Base-by-base conservation (phyloP, 1,284 basidiomycete genomes). In the Leccinum ambiguum region DNA sequence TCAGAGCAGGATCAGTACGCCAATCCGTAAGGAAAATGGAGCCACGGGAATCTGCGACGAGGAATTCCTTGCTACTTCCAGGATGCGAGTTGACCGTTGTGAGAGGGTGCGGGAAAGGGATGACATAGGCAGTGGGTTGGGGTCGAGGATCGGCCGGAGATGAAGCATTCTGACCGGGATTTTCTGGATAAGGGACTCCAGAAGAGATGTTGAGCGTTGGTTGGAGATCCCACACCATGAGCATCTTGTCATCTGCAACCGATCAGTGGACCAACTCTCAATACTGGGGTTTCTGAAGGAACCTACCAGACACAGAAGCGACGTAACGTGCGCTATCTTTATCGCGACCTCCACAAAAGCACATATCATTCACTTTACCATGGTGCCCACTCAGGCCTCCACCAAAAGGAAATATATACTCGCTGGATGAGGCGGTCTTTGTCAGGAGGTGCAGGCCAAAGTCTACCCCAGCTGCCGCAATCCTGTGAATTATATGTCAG, bases 161-260 rank as follows among this genome's bases (percentile, higher is more conserved):
- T 11, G 74, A 67, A 63, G 60, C 59, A 10, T 68, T 53, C 14
- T 56, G 63, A 39, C 26, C 69, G 41, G 68, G 68, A 23, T 57
- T 70, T 62, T 66, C 71, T 65, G 75, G 78, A 64, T 73, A 80
- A 58, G 72, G 73, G 62, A 67, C 66, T 21, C 66, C 71, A 13
- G 80, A 78, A 33, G 78, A 72, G 48, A 83, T 77, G 65, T 84
- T 77, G 61, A 81, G 64, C 26, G 78, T 73, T 3, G 90, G 89
- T 71, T 84, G 79, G 18, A 93, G 82, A 74, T 93, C 90, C 91
- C 91, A 93, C 14, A 93, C 85, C 84, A 93, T 89, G 59, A 93
- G 81, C 81, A 88, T 89, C 72, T 86, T 90, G 77, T 93, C 91
- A 69, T 92, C 91, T 92, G 23, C 66, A 41, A 56, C 13, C 23